These are phyloP conservation scores for Warburgia ugandensis DNA, from an alignment of 164 flowering plant genomes.

Conservation along the genomic window DNA sequence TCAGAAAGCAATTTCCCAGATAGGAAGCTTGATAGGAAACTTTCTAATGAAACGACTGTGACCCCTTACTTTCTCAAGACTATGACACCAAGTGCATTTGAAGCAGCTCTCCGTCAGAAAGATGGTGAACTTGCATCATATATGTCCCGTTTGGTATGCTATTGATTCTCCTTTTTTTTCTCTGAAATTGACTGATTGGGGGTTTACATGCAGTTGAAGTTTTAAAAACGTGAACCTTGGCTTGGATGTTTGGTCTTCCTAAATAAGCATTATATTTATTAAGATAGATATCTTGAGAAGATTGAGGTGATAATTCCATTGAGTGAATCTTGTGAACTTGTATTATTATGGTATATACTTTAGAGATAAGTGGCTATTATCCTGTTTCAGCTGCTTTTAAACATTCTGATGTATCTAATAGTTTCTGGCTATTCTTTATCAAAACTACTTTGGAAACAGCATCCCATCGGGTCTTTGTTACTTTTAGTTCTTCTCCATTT, in stretches of 20 bases:
- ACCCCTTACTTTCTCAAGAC: conserved; percentile 77
- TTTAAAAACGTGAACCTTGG: not conserved
- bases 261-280: not conserved
- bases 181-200: not conserved
- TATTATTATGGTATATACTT: not conserved
- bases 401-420: no score
- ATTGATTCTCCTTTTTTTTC: conserved; percentile 1
- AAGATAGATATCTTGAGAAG: not conserved
- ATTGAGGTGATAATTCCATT: not conserved
- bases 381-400: no score
- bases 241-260: not conserved
- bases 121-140: conserved; percentile 98
- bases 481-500: no score
- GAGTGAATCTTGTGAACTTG: not conserved
- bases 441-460: no score
- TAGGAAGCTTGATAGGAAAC: conserved; percentile 58
- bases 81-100: conserved; percentile 87
- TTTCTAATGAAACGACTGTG: conserved; percentile 44
- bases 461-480: no score
- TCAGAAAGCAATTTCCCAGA: conserved; percentile 58
- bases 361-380: no score
- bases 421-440: no score
- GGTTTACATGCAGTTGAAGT: not conserved
- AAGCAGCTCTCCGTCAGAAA: conserved; percentile 87
- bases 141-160: conserved; percentile 86